Percentiles rank a stretch among this genome's conserved stretches.
These are phyloP conservation scores for Coemansia sp. DNA, from an alignment of 192 early-diverging fungal species.

Conservation along the genomic window DNA sequence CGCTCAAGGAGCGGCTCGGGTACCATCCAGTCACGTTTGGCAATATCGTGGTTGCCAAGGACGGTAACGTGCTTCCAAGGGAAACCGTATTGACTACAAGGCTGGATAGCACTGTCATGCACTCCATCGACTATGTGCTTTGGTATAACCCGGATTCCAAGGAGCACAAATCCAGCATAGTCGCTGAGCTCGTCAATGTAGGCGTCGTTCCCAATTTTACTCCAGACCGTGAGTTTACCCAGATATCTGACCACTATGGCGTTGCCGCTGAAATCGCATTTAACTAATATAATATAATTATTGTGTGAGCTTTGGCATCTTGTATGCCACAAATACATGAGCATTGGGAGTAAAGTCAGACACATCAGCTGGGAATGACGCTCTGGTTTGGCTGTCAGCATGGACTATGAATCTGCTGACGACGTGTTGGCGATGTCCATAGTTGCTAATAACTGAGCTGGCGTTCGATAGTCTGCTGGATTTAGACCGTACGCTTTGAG, in stretches of 20 bases:
- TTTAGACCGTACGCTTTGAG: constrained; percentile 42
- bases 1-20: constrained; percentile 61
- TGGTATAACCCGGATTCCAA: constrained; percentile 51
- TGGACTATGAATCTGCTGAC: constrained; percentile 44
- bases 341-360: constrained; percentile 54
- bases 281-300: neutral
- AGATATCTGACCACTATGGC: constrained; percentile 61
- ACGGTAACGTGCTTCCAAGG: constrained; percentile 56
- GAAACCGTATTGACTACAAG: constrained; percentile 66
- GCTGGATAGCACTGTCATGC: constrained; percentile 55
- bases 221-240: constrained; percentile 38
- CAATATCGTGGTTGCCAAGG: constrained; percentile 58
- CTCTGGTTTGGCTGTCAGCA: constrained; percentile 29
- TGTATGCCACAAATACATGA: constrained; percentile 56
- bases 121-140: constrained; percentile 59
- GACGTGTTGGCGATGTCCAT: constrained; percentile 31
- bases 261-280: constrained; percentile 37
- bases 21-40: constrained; percentile 83
- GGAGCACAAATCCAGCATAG: constrained; percentile 11
- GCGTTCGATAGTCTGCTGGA: constrained; percentile 48
- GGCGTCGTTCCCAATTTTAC: constrained; percentile 52
- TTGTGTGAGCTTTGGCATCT: constrained; percentile 45
- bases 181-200: constrained; percentile 33
- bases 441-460: constrained; percentile 36
- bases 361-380: constrained; percentile 31